Conservation (phyloP, 2,329 filamentous ascomycete genomes). For the Pseudogymnoascus sp. region DNA sequence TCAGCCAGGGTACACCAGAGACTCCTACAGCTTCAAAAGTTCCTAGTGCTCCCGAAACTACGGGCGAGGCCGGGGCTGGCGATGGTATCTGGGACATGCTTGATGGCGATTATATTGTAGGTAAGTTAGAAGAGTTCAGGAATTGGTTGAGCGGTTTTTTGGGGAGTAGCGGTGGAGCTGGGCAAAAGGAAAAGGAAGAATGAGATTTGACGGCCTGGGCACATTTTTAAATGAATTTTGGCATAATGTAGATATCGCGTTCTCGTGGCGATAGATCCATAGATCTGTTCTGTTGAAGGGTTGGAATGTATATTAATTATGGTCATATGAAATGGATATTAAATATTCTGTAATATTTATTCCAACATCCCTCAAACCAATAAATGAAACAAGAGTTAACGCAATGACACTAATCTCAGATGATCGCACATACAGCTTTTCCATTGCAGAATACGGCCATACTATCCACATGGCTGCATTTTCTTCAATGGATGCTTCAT, state of each 20-base stretch:
- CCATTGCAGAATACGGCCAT: neutral
- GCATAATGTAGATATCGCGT: neutral
- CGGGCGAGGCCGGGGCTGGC: conserved; percentile 18
- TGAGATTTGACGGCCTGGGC: neutral
- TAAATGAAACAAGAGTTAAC: too few relatives aligned
- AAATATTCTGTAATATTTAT: neutral
- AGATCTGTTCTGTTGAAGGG: neutral
- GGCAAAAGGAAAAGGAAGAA: neutral
- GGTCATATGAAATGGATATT: neutral
- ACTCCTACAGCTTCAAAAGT: neutral
- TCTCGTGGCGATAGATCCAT: neutral
- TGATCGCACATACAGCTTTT: too few relatives aligned
- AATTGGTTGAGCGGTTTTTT: conserved; percentile 22
- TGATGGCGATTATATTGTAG: conserved; percentile 45
- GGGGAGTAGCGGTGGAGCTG: neutral
- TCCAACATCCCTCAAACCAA: neutral
- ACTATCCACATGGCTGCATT: neutral
- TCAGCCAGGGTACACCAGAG: conserved; percentile 1
- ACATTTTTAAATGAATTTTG: neutral
- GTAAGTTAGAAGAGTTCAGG: conserved; percentile 39
- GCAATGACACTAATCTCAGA: too few relatives aligned
- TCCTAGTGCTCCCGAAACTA: conserved; percentile 14
- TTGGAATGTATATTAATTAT: neutral
- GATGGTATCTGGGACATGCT: conserved; percentile 16
- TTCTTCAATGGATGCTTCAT: neutral